phyloP scores from a whole-genome alignment of 2,329 filamentous ascomycete species.

The Penicillium digitatum region DNA sequence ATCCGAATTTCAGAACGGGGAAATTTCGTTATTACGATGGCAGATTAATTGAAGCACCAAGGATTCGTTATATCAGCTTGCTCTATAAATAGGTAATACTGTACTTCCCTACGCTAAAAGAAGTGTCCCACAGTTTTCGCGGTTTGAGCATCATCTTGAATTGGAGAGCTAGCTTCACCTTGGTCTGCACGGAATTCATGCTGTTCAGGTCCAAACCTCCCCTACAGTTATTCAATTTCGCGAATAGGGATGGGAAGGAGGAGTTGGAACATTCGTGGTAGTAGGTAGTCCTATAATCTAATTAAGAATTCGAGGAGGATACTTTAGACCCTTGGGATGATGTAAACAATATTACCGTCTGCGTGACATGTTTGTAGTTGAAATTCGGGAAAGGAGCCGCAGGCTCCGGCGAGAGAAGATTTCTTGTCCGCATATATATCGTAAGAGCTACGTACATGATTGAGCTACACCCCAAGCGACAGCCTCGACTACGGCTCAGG shows the following conservation, averaged over 20 bases:
- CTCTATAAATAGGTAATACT: too few species aligned
- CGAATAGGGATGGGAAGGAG: not conserved
- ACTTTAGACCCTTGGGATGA: not conserved
- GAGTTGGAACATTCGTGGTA: fast-evolving
- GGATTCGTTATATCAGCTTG: too few species aligned
- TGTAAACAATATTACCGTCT: not conserved
- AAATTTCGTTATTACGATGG: too few species aligned
- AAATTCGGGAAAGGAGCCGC: not conserved
- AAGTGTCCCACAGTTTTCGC: not conserved
- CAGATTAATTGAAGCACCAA: too few species aligned
- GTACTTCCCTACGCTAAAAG: not conserved
- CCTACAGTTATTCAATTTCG: not conserved
- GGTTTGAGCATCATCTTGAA: not conserved
- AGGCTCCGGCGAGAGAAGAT: not conserved
- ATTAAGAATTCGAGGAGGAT: fast-evolving
- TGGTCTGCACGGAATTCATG: not conserved
- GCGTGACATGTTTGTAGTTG: not conserved
- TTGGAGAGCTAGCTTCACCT: not conserved
- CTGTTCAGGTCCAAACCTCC: not conserved
- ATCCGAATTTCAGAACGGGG: too few species aligned
- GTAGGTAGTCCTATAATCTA: not conserved
- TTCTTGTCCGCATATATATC: not conserved
- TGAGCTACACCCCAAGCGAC: slow-evolving; percentile 23
- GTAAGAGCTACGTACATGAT: slow-evolving; percentile 21
- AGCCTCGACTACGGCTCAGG: slow-evolving; percentile 12